phyloP scores from a whole-genome alignment of 306 rosid species.

The Trifolium pratense region DNA sequence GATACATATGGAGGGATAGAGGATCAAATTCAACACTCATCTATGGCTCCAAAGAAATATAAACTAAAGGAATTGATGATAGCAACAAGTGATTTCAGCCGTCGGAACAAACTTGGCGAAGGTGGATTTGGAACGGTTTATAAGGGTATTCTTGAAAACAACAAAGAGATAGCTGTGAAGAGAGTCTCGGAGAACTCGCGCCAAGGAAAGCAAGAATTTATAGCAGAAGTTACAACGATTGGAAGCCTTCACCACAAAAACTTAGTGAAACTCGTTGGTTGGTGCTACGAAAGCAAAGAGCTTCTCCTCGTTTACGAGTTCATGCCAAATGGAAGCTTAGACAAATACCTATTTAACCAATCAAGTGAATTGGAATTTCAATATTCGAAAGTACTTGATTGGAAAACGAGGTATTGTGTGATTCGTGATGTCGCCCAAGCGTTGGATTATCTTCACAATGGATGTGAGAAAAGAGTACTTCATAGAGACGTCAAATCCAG shows the following conservation, averaged over 20 bases:
- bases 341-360: constrained; percentile 54
- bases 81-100: constrained; percentile 67
- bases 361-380: not conserved
- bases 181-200: constrained; percentile 63
- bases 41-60: constrained; percentile 64
- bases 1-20: constrained; percentile 61
- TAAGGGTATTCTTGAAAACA: constrained; percentile 55
- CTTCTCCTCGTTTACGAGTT: constrained; percentile 79
- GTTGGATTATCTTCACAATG: constrained; percentile 74
- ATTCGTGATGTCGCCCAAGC: constrained; percentile 74
- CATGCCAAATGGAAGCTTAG: constrained; percentile 82
- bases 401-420: constrained; percentile 57
- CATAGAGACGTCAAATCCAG: constrained; percentile 82
- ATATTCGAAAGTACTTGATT: constrained; percentile 37
- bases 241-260: constrained; percentile 77
- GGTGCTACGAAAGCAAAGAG: constrained; percentile 79
- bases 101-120: constrained; percentile 67
- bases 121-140: constrained; percentile 90
- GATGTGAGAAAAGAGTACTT: constrained; percentile 66
- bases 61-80: constrained; percentile 50
- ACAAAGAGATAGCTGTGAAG: constrained; percentile 71
- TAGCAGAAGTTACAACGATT: constrained; percentile 82
- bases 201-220: constrained; percentile 83
- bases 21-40: constrained; percentile 58
- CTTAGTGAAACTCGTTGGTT: constrained; percentile 73